Evolutionary conservation across 306 rosid species (phyloP), one percentile per base, ranked within the genome.

Genomic region (Prunus mongolica): DNA sequence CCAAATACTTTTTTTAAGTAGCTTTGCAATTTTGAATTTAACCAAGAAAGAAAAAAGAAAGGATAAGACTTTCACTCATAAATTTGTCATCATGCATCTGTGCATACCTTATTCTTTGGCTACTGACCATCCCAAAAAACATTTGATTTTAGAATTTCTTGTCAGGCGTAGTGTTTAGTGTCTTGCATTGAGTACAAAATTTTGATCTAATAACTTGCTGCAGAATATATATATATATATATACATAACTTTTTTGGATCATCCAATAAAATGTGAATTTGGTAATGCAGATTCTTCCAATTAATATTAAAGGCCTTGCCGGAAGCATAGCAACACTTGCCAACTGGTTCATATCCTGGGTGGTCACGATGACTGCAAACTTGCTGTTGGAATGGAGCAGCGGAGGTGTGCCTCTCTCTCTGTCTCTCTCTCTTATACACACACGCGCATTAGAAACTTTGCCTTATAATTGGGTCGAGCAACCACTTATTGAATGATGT

Each of bases 291-390:
- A 95, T 92, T 84, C 97, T 95, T 86, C 99, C 99, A 3, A 62
- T 89, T 55, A 88, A 88, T 87, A 92, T 95, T 12, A 95, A 95
- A 85, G 83, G 97, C 72, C 93, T 95, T 41, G 99, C 97, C 1
- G 99, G 99, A 78, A 95, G 99, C 83, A 32, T 91, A 72, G 99
- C 99, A 44, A 95, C 97, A 71, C 95, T 95, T 74, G 87, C 92
- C 90, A 95, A 92, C 62, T 95, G 99, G 99, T 86, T 89, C 20
- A 13, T 69, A 71, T 76, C 97, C 6, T 95, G 91, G 90, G 73
- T 83, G 79, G 82, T 92, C 77, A 95, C 97, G 16, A 20, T 92
- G 90, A 89, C 97, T 2, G 97, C 97, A 61, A 95, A 95, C 86
- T 63, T 93, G 77, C 99, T 95, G 71, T 81, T 95, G 80, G 79